Evolutionary conservation across 306 rosid species (phyloP), one percentile per base, ranked within the genome.

Genomic region (Begonia fuchsioides): DNA sequence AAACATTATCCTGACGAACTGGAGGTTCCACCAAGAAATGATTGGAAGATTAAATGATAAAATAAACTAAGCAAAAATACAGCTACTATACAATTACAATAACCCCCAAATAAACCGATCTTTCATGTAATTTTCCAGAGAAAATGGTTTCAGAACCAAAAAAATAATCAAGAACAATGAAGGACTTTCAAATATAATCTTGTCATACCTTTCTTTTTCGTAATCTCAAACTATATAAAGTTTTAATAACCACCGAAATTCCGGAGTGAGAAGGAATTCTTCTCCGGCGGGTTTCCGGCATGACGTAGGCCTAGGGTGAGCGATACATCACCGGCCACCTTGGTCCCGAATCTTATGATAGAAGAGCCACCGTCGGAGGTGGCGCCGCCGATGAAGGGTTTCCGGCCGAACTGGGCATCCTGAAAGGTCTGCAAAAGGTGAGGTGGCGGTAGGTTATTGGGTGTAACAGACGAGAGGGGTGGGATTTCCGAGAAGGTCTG

Each of bases 271-370:
- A 81, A 77, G 67, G 78, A 58, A 47, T 66, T 20, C 15, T 69
- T 69, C 32, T 71, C 79, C 5, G 73, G 81, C 69, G 38, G 0
- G 10, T 46, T 46, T 13, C 50, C 50, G 15, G 19, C 50, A 46
- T 46, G 50, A 19, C 18, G 50, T 46, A 71, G 14, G 5, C 45
- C 45, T 41, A 41, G 12, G 12, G 45, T 41, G 45, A 41, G 45
- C 7, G 92, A 81, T 65, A 81, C 92, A 52, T 81, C 92, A 51
- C 92, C 82, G 12, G 76, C 32, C 14, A 52, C 7, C 16, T 71
- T 71, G 75, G 92, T 60, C 73, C 92, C 92, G 39, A 74, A 81
- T 44, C 92, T 77, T 49, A 77, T 77, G 51, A 76, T 70, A 10
- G 84, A 71, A 43, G 90, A 66, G 45, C 79, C 63, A 47, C 2